Conservation (phyloP, 257 asterid species). For the Solanum sejunctum region DNA sequence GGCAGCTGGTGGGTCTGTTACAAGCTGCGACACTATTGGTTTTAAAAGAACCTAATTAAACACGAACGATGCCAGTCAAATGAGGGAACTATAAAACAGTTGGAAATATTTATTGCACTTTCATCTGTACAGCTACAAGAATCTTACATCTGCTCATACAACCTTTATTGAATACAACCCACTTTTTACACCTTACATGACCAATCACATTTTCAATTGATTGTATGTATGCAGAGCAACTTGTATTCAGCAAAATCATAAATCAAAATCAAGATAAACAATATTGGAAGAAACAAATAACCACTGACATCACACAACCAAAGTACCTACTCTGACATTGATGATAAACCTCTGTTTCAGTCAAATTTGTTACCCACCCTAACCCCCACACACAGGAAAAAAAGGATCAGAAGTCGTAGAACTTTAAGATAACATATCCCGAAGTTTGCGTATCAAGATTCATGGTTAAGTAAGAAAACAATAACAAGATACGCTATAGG, state of each 20-base stretch:
- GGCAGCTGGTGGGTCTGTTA: constrained; percentile 49
- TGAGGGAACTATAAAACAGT: not conserved
- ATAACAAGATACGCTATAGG: not conserved
- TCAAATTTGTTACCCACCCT: not conserved
- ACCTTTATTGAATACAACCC: not conserved
- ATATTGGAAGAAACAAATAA: not conserved
- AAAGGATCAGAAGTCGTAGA: not conserved
- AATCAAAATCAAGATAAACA: not conserved
- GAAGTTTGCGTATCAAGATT: not conserved
- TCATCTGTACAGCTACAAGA: not conserved
- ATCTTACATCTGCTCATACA: not conserved
- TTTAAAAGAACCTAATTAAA: constrained; percentile 64
- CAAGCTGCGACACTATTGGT: constrained; percentile 78
- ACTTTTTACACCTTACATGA: not conserved
- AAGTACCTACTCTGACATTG: not conserved
- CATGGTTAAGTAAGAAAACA: not conserved
- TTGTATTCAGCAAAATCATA: not conserved
- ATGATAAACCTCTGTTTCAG: not conserved
- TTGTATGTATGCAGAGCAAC: not conserved
- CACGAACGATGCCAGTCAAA: not conserved
- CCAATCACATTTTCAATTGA: not conserved
- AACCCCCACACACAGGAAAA: not conserved
- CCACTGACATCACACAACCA: not conserved
- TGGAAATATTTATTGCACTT: not conserved
- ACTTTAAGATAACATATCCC: not conserved